A percentile compares a stretch with the other conserved stretches of the same genome.
Conservation (phyloP, 2,329 filamentous ascomycete genomes). For the Xylaria polymorpha region DNA sequence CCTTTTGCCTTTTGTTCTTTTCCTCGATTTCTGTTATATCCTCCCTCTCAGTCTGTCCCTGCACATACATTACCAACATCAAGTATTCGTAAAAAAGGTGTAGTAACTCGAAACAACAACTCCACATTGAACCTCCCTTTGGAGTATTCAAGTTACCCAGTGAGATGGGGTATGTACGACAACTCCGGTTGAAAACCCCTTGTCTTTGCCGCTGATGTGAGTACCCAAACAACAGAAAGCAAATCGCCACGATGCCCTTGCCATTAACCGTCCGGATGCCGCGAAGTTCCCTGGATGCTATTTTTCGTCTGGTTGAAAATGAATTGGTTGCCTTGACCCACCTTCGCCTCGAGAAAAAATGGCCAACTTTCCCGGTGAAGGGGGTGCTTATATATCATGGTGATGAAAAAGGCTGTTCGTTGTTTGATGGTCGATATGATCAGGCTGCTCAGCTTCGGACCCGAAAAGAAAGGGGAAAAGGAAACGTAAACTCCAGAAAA, state of each 20-base stretch:
- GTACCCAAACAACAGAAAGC: conserved; percentile 41
- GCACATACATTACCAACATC: conserved; percentile 34
- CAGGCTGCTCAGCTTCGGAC: conserved; percentile 18
- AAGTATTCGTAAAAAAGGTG: conserved; percentile 29
- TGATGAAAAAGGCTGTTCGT: conserved; percentile 23
- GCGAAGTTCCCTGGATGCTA: conserved; percentile 34
- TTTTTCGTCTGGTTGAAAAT: conserved; percentile 36
- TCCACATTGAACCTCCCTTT: conserved; percentile 23
- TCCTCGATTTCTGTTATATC: conserved; percentile 22
- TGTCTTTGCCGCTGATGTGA: conserved; percentile 33
- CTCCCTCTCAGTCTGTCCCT: conserved; percentile 5
- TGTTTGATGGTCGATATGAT: conserved; percentile 17
- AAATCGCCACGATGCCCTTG: conserved; percentile 44
- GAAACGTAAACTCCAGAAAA: conserved; percentile 39
- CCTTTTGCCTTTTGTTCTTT: conserved; percentile 28
- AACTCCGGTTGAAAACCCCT: conserved; percentile 35
- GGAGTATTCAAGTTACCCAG: conserved; percentile 34
- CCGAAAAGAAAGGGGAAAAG: conserved; percentile 32
- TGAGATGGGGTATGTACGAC: conserved; percentile 34
- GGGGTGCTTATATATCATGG: conserved; percentile 29
- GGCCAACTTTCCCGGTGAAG: conserved; percentile 13
- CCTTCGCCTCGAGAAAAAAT: conserved; percentile 8
- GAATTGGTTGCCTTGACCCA: conserved; percentile 20
- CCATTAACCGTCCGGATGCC: conserved; percentile 43
- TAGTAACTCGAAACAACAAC: conserved; percentile 36